phyloP scores from a whole-genome alignment of 1,139 yeast genomes.

The Diutina catenulata region DNA sequence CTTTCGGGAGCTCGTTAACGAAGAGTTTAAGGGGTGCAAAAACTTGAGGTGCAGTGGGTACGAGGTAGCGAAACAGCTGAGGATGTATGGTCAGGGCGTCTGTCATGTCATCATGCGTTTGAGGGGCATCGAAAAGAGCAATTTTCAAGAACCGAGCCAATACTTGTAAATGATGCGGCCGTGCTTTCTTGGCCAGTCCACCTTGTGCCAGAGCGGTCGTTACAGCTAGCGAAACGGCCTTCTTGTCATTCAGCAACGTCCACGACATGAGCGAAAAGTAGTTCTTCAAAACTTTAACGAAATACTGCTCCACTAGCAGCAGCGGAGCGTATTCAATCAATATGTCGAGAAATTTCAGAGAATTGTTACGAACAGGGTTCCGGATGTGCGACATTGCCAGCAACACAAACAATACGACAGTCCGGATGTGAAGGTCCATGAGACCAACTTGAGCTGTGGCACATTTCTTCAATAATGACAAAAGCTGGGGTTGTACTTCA shows the following conservation, averaged over 20 bases:
- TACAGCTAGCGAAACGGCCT: slow-evolving; percentile 32
- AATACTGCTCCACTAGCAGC: slow-evolving; percentile 42
- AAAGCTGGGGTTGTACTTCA: slow-evolving; percentile 29
- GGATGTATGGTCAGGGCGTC: slow-evolving; percentile 24
- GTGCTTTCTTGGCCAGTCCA: slow-evolving; percentile 26
- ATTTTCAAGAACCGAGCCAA: slow-evolving; percentile 27
- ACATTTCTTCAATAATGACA: slow-evolving; percentile 39
- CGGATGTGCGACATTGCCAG: slow-evolving; percentile 92
- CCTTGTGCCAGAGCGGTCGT: slow-evolving; percentile 32
- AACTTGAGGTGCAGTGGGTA: slow-evolving; percentile 48
- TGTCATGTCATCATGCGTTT: too few relatives aligned
- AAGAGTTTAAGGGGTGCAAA: slow-evolving; percentile 48
- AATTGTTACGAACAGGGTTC: slow-evolving; percentile 59
- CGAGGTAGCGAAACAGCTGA: slow-evolving; percentile 35
- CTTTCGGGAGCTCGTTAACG: slow-evolving; percentile 20
- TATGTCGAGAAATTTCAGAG: slow-evolving; percentile 50
- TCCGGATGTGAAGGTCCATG: slow-evolving; percentile 55
- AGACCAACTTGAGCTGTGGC: slow-evolving; percentile 41
- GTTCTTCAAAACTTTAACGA: slow-evolving; percentile 46
- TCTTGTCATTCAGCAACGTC: slow-evolving; percentile 35
- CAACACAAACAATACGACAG: slow-evolving; percentile 64
- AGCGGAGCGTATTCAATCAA: slow-evolving; percentile 36
- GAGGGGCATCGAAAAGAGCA: slow-evolving; percentile 25
- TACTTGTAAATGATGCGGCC: slow-evolving; percentile 31
- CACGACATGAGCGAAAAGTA: slow-evolving; percentile 52